phyloP scores from a whole-genome alignment of 2,329 filamentous ascomycete genomes.

The Amauroascus verrucosus region DNA sequence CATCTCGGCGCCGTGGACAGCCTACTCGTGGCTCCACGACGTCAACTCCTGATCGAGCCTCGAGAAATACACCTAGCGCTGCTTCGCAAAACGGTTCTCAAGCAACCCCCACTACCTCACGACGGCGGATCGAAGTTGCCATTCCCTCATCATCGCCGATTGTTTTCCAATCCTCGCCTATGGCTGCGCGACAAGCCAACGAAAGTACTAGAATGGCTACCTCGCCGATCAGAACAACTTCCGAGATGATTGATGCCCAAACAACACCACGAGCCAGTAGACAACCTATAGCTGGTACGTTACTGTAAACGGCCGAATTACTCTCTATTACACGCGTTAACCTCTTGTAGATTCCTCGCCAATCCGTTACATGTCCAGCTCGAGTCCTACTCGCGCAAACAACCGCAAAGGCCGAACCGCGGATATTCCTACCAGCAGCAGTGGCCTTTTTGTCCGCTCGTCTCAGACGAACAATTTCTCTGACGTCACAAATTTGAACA shows the following conservation, averaged over 20 bases:
- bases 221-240: conserved; percentile 38
- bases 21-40: conserved; percentile 32
- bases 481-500: conserved; percentile 45
- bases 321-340: conserved; percentile 10
- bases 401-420: conserved; percentile 50
- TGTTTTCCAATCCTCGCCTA: conserved; percentile 59
- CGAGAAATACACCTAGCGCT: conserved; percentile 6
- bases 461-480: conserved; percentile 43
- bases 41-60: conserved; percentile 30
- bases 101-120: conserved; percentile 39
- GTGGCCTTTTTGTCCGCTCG: conserved; percentile 71
- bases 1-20: conserved; percentile 33
- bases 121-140: conserved; percentile 31
- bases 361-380: conserved; percentile 81
- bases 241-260: conserved; percentile 33
- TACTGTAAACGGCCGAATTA: not conserved
- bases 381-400: conserved; percentile 60
- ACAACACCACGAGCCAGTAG: conserved; percentile 34
- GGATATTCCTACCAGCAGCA: conserved; percentile 71
- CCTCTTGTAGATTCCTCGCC: conserved; percentile 67
- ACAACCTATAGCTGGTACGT: conserved; percentile 32
- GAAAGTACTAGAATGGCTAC: conserved; percentile 29
- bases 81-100: conserved; percentile 23
- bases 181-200: conserved; percentile 31
- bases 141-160: conserved; percentile 66